Evolutionary conservation across 83 land plant genomes (phyloP), one percentile per base, ranked within the genome.

Genomic region (Picea mariana): DNA sequence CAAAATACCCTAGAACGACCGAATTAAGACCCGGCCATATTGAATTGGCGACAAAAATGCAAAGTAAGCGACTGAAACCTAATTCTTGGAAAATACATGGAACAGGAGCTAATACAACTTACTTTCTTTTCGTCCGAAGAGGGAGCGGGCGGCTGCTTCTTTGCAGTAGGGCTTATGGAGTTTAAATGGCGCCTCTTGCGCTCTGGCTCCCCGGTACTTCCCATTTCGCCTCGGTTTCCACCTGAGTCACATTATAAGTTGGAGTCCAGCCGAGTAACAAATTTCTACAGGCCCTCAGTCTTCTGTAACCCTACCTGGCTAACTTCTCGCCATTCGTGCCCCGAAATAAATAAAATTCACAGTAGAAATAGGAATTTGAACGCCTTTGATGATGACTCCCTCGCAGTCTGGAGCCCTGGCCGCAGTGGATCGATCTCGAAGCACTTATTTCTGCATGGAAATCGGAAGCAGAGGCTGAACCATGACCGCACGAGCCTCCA

Each of bases 171-270:
- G 21, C 77, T 47, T 47, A 73, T 73, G 58, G 77, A 73, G 55
- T 42, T 73, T 12, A 73, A 73, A 73, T 73, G 44, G 52, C 77
- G 77, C 23, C 77, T 73, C 59, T 73, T 73, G 59, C 77, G 77
- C 58, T 73, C 77, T 73, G 77, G 77, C 77, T 73, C 77, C 23
- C 77, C 77, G 59, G 77, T 73, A 42, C 77, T 73, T 52, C 77
- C 77, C 77, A 73, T 73, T 13, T 20, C 21, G 77, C 23, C 21
- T 23, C 77, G 58, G 3, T 55, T 11, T 55, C 15, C 58, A 55
- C 24, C 77, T 9, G 4, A 6, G 59, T 73, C 77, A 73, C 77
- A 73, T 73, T 73, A 73, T 47, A 73, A 24, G 75, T n/a, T 71
- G 49, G 21, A 71, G 21, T 7, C 75, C 49, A 26, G 77, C 77